These are phyloP conservation scores for Chlorociboria aeruginascens DNA, from an alignment of 495 filamentous ascomycete genomes.

Conservation along the genomic window DNA sequence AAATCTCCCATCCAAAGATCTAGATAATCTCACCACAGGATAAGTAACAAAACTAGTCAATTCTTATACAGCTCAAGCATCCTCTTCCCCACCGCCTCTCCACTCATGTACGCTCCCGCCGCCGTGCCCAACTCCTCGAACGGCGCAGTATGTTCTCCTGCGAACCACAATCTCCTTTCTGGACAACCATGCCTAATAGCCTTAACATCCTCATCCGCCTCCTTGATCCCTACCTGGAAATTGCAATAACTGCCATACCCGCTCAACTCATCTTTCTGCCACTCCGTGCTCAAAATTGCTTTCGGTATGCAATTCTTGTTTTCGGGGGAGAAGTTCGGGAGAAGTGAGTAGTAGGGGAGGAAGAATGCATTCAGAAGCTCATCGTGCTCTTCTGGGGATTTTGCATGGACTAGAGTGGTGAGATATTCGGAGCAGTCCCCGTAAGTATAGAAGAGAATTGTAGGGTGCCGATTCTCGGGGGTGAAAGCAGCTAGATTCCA, in stretches of 20 bases:
- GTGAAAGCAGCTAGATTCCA: slow-evolving; percentile 63
- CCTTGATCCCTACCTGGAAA: slow-evolving; percentile 65
- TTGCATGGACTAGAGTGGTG: slow-evolving; percentile 24
- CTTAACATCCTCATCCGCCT: slow-evolving; percentile 64
- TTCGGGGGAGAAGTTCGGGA: slow-evolving; percentile 53
- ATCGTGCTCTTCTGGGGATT: slow-evolving; percentile 27
- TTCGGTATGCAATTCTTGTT: slow-evolving; percentile 46
- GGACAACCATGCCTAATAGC: slow-evolving; percentile 57
- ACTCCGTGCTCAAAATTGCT: slow-evolving; percentile 57
- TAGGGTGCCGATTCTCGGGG: slow-evolving; percentile 50
- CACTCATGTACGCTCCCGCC: slow-evolving; percentile 88
- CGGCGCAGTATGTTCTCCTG: slow-evolving; percentile 88
- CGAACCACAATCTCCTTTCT: slow-evolving; percentile 71
- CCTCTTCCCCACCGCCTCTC: slow-evolving; percentile 61
- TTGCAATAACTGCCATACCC: slow-evolving; percentile 88
- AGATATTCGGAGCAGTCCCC: slow-evolving; percentile 44
- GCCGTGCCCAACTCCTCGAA: slow-evolving; percentile 80
- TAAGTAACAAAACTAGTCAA: too few species aligned
- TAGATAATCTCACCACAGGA: too few species aligned
- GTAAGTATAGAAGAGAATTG: slow-evolving; percentile 81
- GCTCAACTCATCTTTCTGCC: slow-evolving; percentile 71
- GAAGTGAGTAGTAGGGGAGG: slow-evolving; percentile 49
- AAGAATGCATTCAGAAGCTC: slow-evolving; percentile 42
- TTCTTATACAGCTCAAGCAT: slow-evolving; percentile 6
- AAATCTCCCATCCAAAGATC: too few species aligned